These are phyloP conservation scores for Boletus coccyginus DNA, from an alignment of 768 basidiomycete species.

Conservation along the genomic window DNA sequence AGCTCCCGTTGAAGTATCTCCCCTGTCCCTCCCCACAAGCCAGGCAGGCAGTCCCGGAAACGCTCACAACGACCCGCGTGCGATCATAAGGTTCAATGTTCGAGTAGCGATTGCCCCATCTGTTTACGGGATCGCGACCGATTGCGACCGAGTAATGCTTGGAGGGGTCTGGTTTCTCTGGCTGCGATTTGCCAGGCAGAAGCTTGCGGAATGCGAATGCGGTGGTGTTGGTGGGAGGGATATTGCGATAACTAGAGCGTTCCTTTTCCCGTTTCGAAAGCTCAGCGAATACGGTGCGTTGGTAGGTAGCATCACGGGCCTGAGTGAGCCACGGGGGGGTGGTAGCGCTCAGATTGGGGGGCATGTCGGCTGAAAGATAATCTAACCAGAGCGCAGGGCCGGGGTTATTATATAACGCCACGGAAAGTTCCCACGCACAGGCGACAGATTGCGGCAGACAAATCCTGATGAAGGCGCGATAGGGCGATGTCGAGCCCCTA, in stretches of 20 bases:
- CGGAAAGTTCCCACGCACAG: constrained; percentile 18
- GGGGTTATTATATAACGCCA: background rate
- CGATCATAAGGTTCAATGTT: constrained; percentile 81
- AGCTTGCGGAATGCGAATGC: constrained; percentile 3
- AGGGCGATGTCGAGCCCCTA: constrained; percentile 21
- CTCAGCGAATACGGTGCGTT: constrained; percentile 31
- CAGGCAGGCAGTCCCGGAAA: constrained; percentile 13
- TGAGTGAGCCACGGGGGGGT: constrained; percentile 18
- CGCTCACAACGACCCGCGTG: constrained; percentile 61
- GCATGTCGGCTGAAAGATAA: constrained; percentile 7
- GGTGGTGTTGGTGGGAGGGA: constrained; percentile 9
- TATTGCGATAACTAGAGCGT: constrained; percentile 30
- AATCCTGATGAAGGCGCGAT: background rate
- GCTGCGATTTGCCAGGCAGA: constrained; percentile 7
- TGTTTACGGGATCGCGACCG: constrained; percentile 46
- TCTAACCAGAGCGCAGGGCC: background rate
- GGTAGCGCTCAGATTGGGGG: background rate
- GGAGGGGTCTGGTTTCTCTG: constrained; percentile 18
- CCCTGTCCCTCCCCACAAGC: constrained; percentile 31
- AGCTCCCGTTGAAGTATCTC: constrained; percentile 80
- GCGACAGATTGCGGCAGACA: background rate
- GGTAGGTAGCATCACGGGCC: constrained; percentile 11
- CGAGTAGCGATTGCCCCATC: constrained; percentile 60
- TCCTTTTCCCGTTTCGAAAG: constrained; percentile 39
- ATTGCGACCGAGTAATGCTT: constrained; percentile 56